These are phyloP conservation scores for Ceratocystis harringtonii DNA, from an alignment of 2,329 filamentous ascomycete species.

Conservation along the genomic window DNA sequence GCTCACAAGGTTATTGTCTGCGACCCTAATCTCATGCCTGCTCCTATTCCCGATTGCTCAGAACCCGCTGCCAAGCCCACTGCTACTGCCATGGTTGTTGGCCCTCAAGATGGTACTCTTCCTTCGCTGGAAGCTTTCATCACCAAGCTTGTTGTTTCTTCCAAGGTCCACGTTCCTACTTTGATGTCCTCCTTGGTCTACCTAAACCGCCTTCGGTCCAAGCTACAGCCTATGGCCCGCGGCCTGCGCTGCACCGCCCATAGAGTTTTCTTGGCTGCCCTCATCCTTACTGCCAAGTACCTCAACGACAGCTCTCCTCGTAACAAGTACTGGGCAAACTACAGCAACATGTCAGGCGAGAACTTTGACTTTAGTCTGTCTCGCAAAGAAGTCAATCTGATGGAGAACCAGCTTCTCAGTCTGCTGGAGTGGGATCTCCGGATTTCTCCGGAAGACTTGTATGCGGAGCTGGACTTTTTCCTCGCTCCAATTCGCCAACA, in stretches of 20 bases:
- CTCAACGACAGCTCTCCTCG: slow-evolving; percentile 97
- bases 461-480: slow-evolving; percentile 75
- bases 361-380: slow-evolving; percentile 70
- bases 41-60: slow-evolving; percentile 21
- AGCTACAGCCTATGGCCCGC: slow-evolving; percentile 85
- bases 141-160: slow-evolving; percentile 73
- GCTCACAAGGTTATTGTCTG: slow-evolving; percentile 67
- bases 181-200: slow-evolving; percentile 96
- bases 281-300: slow-evolving; percentile 87
- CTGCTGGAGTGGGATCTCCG: slow-evolving; percentile 88
- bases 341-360: slow-evolving; percentile 60
- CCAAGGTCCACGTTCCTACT: slow-evolving; percentile 92
- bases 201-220: slow-evolving; percentile 66
- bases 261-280: slow-evolving; percentile 84
- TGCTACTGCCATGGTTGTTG: slow-evolving; percentile 33
- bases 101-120: slow-evolving; percentile 39
- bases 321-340: slow-evolving; percentile 99
- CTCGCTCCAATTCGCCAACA: slow-evolving; percentile 64
- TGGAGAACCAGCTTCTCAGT: slow-evolving; percentile 97
- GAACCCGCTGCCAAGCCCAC: slow-evolving; percentile 33
- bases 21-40: slow-evolving; percentile 45
- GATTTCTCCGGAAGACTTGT: slow-evolving; percentile 72
- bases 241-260: slow-evolving; percentile 93
- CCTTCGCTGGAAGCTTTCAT: slow-evolving; percentile 86
- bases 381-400: slow-evolving; percentile 90